Evolutionary conservation across 768 basidiomycete species (phyloP).

Genomic region (Daedaleopsis sinensis): DNA sequence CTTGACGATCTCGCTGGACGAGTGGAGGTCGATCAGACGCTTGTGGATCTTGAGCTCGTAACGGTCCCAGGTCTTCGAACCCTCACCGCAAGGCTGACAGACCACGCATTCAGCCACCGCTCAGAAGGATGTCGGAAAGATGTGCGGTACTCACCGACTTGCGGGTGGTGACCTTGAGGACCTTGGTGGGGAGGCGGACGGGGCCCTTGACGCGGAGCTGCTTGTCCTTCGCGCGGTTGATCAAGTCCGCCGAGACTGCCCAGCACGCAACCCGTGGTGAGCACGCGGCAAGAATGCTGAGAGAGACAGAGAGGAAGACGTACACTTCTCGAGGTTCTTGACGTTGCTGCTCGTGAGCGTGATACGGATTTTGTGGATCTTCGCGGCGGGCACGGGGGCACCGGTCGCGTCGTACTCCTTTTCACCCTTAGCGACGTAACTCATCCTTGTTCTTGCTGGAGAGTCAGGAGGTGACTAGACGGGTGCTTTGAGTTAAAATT

Average conservation of each 20-base stretch:
- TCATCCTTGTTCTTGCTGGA: constrained; percentile 60
- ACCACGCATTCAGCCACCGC: neutral
- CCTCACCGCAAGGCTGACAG: constrained; percentile 95
- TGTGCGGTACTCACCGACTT: constrained; percentile 75
- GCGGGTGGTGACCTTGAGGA: constrained; percentile 98
- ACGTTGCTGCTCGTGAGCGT: constrained; percentile 98
- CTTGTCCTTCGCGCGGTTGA: constrained; percentile 99
- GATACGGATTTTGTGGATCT: constrained; percentile 99
- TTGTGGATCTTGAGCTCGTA: constrained; percentile 99
- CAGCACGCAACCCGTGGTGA: neutral
- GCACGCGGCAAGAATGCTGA: neutral
- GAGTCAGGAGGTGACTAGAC: constrained; percentile 86
- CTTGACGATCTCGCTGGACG: constrained; percentile 98
- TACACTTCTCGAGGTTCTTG: constrained; percentile 98
- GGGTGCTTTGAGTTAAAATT: neutral
- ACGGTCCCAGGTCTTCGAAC: constrained; percentile 99
- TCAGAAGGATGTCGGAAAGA: neutral
- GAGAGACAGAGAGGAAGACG: constrained; percentile 28
- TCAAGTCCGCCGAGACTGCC: constrained; percentile 93
- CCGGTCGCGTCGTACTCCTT: constrained; percentile 97
- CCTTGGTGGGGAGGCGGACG: constrained; percentile 98
- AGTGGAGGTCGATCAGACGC: constrained; percentile 98
- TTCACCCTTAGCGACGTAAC: constrained; percentile 99
- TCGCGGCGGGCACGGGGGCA: constrained; percentile 80
- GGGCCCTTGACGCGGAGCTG: constrained; percentile 99